phyloP scores from a whole-genome alignment of 345 rosid species.

The Populus tremula region DNA sequence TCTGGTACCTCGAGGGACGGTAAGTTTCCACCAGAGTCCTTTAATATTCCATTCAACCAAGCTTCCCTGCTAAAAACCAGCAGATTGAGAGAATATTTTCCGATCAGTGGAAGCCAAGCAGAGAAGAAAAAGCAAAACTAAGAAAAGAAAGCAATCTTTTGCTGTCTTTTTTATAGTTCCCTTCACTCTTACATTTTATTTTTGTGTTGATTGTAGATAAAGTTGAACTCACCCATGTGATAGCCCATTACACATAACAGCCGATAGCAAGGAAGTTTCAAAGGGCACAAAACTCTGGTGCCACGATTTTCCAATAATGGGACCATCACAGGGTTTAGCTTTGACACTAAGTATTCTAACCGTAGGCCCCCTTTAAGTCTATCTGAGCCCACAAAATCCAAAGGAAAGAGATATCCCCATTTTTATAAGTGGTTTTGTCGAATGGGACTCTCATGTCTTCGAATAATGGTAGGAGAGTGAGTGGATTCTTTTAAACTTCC shows the following conservation, averaged over 20 bases:
- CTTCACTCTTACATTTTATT: slow-evolving; percentile 27
- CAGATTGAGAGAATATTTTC: slow-evolving; percentile 41
- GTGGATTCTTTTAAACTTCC: slow-evolving; percentile 10
- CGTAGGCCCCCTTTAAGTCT: slow-evolving; percentile 36
- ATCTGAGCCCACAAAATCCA: slow-evolving; percentile 60
- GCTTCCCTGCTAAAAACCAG: slow-evolving; percentile 72
- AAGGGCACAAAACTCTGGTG: slow-evolving; percentile 33
- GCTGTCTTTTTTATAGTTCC: slow-evolving; percentile 33
- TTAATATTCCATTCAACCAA: slow-evolving; percentile 80
- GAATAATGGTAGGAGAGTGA: slow-evolving; percentile 22
- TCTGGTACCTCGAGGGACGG: slow-evolving; percentile 70
- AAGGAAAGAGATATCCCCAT: slow-evolving; percentile 52
- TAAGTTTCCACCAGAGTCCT: slow-evolving; percentile 56
- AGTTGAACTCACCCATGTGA: slow-evolving; percentile 45
- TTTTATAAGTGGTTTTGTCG: slow-evolving; percentile 38
- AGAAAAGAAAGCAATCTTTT: slow-evolving; percentile 41
- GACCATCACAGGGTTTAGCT: slow-evolving; percentile 39
- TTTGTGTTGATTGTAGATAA: slow-evolving; percentile 25
- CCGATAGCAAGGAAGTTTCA: slow-evolving; percentile 30
- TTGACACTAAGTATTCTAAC: slow-evolving; percentile 40
- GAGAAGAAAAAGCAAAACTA: slow-evolving; percentile 27
- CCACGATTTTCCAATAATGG: slow-evolving; percentile 47
- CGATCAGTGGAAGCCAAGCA: slow-evolving; percentile 60
- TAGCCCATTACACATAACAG: slow-evolving; percentile 36
- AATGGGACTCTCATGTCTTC: slow-evolving; percentile 29